A percentile compares a stretch with the other conserved stretches of the same genome.
These are phyloP conservation scores for Septoria petroselini DNA, from an alignment of 2,329 filamentous ascomycete species.

Conservation along the genomic window DNA sequence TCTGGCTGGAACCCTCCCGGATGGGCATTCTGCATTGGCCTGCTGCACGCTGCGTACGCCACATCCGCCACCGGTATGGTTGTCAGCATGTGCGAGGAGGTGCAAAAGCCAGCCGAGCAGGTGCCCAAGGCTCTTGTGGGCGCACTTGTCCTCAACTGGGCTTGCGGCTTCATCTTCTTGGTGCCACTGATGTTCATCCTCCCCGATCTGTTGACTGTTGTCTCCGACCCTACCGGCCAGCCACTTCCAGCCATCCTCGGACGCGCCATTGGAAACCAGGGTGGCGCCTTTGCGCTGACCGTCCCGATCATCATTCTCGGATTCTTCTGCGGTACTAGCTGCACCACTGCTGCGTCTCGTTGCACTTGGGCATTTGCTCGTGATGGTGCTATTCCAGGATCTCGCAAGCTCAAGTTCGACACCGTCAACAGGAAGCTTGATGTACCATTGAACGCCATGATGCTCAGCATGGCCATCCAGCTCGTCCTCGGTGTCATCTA, in stretches of 20 bases:
- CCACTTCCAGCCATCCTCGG: constrained; percentile 64
- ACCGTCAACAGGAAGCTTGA: constrained; percentile 60
- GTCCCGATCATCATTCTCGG: constrained; percentile 65
- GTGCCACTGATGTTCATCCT: constrained; percentile 68
- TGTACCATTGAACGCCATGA: constrained; percentile 68
- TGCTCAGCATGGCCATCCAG: constrained; percentile 65
- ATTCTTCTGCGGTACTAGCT: constrained; percentile 65
- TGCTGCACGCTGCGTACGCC: constrained; percentile 69
- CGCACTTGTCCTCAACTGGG: constrained; percentile 62
- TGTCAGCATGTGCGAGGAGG: constrained; percentile 74
- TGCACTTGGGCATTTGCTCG: constrained; percentile 68
- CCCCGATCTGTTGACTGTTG: constrained; percentile 58
- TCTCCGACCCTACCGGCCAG: constrained; percentile 53
- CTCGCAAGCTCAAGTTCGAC: constrained; percentile 53
- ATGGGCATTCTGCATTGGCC: constrained; percentile 71
- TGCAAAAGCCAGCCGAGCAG: constrained; percentile 62
- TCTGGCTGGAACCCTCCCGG: constrained; percentile 66
- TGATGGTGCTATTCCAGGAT: constrained; percentile 66
- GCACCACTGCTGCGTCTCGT: constrained; percentile 65
- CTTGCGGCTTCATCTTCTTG: constrained; percentile 65
- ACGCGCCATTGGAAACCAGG: constrained; percentile 56
- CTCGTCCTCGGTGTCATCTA: constrained; percentile 64
- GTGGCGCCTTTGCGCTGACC: constrained; percentile 58
- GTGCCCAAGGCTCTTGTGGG: constrained; percentile 70
- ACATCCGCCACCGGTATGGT: constrained; percentile 78